Evolutionary conservation across 805 yeast species (phyloP), one percentile per base, ranked within the genome.

Genomic region (Ogataea corticis): DNA sequence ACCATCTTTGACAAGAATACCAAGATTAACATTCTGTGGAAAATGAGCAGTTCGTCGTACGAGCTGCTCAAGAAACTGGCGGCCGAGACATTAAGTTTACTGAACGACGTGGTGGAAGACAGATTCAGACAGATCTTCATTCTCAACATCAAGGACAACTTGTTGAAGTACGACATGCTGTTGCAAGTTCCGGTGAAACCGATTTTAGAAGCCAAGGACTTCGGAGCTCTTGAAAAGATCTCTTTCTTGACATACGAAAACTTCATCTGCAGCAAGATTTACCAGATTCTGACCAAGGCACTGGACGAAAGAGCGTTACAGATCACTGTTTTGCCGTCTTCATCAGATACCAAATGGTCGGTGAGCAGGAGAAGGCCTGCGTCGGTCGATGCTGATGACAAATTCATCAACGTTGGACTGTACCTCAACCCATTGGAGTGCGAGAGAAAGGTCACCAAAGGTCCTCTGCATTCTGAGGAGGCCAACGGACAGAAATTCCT

Each of bases 401-500:
- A 50, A 46, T 55, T 43, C 55, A 59, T 78, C 35, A 70, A 69
- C 23, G 64, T 92, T 28, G 96, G 96, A 1, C 58, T 92, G 10
- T 68, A 79, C 35, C 72, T 89, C 11, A 81, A 91, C 58, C 72
- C 94, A 5, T 77, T 75, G 7, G 88, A 85, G 58, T 73, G 85
- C 49, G 97, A 90, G 55, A 86, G 83, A 65, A 68, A 87, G 36
- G 88, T 94, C 1, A 87, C 96, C 1, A 87, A 82, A 58, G 97
- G 97, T 2, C 97, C 98, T 9, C 67, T 72, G 31, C 80, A 83
- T 51, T 74, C 77, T 32, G 85, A 80, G 27, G 69, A 70, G 33
- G 81, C 75, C 13, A 79, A 69, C 21, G 79, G 83, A n/a, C 69
- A 77, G 6, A 73, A 76, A 44, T 94, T 94, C 70, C 79, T 86